These are phyloP conservation scores for Trichaptum fuscoviolaceum DNA, from an alignment of 768 basidiomycete species.

Conservation along the genomic window DNA sequence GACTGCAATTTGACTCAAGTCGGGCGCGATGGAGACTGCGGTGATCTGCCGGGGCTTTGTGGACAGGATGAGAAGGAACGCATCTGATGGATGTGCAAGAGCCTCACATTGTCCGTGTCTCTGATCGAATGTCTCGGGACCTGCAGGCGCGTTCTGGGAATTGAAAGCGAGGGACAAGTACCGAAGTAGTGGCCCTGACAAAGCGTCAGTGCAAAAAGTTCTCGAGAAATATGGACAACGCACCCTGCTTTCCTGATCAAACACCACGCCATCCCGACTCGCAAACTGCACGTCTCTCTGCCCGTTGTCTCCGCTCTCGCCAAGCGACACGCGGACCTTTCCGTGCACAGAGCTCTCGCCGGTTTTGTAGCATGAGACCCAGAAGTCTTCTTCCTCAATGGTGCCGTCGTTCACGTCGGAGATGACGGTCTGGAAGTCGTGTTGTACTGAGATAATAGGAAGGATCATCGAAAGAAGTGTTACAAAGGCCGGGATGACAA, in stretches of 20 bases:
- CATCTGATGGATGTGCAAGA: conserved; percentile 20
- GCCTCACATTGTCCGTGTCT: conserved; percentile 40
- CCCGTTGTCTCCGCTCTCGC: conserved; percentile 38
- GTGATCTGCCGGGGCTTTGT: conserved; percentile 50
- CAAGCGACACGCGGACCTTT: conserved; percentile 46
- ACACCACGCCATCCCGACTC: conserved; percentile 42
- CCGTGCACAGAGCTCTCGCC: conserved; percentile 56
- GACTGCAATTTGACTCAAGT: conserved; percentile 51
- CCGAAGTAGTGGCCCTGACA: conserved; percentile 31
- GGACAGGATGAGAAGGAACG: neutral
- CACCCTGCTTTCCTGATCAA: conserved; percentile 33
- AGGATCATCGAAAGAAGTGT: conserved; percentile 20
- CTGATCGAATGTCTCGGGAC: conserved; percentile 48
- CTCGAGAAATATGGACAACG: conserved; percentile 14
- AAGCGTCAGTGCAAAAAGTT: neutral
- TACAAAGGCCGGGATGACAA: neutral
- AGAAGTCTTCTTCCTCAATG: conserved; percentile 56
- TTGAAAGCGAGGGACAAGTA: conserved; percentile 41
- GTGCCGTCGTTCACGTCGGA: conserved; percentile 57
- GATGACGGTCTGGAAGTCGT: conserved; percentile 53
- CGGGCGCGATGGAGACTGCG: conserved; percentile 58
- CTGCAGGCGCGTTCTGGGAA: conserved; percentile 42
- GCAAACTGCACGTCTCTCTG: conserved; percentile 42
- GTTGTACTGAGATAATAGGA: conserved; percentile 55
- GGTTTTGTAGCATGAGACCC: conserved; percentile 67